phyloP scores from a whole-genome alignment of 176 grass and related monocot species.

The Themeda triandra region DNA sequence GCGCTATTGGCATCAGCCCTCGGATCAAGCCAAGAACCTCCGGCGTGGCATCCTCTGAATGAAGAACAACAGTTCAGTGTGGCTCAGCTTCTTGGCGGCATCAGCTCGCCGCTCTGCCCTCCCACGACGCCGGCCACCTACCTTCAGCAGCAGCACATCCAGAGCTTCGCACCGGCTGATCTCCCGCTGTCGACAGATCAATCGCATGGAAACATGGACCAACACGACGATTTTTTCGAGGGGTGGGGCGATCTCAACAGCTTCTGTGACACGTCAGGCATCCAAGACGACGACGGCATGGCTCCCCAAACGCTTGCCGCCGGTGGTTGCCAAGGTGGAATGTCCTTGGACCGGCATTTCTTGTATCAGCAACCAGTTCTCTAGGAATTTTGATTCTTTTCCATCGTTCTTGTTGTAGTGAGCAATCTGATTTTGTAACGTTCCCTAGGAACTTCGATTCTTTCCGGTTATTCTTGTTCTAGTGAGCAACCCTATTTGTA shows the following conservation, averaged over 20 bases:
- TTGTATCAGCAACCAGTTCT: not conserved
- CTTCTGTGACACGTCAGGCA: not conserved
- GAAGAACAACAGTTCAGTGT: not conserved
- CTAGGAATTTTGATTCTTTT: too few species aligned
- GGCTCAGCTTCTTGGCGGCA: not conserved
- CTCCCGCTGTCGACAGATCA: not conserved
- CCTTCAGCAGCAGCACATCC: not conserved
- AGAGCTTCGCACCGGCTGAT: not conserved
- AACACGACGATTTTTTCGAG: not conserved
- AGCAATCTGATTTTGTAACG: too few species aligned
- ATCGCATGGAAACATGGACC: not conserved
- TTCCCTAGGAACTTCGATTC: too few species aligned
- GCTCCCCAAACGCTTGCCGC: too few species aligned
- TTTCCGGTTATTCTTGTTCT: too few species aligned
- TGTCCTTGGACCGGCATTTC: too few species aligned
- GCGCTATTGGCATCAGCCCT: not conserved
- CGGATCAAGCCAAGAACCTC: not conserved
- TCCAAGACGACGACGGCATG: not conserved
- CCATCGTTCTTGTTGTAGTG: too few species aligned
- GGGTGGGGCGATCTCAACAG: not conserved
- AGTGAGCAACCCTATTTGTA: too few species aligned
- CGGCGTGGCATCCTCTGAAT: not conserved
- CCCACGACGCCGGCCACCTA: not conserved
- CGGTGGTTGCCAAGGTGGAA: too few species aligned
- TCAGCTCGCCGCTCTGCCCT: not conserved